Evolutionary conservation across 2,329 filamentous ascomycete genomes (phyloP), one percentile per base, ranked within the genome.

Genomic region (Nothopassalora personata): DNA sequence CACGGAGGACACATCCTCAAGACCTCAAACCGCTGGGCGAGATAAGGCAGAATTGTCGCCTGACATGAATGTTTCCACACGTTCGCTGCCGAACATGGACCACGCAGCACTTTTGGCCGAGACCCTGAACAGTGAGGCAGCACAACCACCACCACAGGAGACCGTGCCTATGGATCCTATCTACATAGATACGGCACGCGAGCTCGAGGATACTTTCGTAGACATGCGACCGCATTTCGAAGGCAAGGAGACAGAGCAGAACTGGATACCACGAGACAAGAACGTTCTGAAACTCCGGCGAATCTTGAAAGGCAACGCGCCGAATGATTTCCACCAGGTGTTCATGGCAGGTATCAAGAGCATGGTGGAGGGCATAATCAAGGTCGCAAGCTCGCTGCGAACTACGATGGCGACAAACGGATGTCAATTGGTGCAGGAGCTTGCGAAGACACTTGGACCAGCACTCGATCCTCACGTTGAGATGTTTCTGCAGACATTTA

Each of bases 401-500:
- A 97, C 93, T 1, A 97, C 92, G 68, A 79, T 97, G 66, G 93
- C 90, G 9, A 92, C 91, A 62, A 91, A 94, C 68, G 91, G 88
- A 9, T 96, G 91, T 70, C 84, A 84, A 64, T 77, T 96, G 51
- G 81, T 97, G 31, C 92, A 97, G 71, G 93, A 97, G 64, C 79
- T 96, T 30, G 91, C 91, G 18, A 83, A 82, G 65, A 85, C 83
- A 8, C 86, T 90, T 49, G 91, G 91, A 0, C 82, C 90, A 1
- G 87, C 82, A 45, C 86, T 97, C 68, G 93, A 97, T 69, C 83
- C 88, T 10, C 89, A 96, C 86, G 88, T 94, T 7, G 93, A 97
- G 75, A 84, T 97, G 53, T 80, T 97, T 23, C 84, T 97, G 76
- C 91, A 96, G 70, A 88, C 85, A 30, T 85, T 97, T 67, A 86